Percentiles rank a stretch among this genome's conserved stretches.
Conservation (phyloP, 2,329 filamentous ascomycete species). For the Colletotrichum lentis region DNA sequence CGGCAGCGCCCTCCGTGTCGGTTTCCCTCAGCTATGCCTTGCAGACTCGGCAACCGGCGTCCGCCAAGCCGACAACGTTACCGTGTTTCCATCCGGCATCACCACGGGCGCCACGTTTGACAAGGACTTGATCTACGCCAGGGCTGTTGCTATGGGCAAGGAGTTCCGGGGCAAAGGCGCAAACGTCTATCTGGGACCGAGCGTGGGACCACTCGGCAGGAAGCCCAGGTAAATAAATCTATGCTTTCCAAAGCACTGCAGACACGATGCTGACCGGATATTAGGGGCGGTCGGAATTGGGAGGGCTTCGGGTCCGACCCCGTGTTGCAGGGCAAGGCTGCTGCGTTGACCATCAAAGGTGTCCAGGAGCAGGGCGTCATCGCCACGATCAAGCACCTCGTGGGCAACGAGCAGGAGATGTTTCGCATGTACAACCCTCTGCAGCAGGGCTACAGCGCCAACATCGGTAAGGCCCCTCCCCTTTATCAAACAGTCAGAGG, state of each 20-base stretch:
- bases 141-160: conserved; percentile 72
- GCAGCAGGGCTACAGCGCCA: conserved; percentile 68
- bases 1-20: conserved; percentile 73
- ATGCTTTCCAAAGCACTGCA: too few species aligned
- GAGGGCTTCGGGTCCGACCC: conserved; percentile 78
- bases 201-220: conserved; percentile 69
- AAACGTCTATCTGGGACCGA: conserved; percentile 75
- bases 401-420: conserved; percentile 68
- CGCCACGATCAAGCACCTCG: conserved; percentile 65
- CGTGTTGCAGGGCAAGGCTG: conserved; percentile 77
- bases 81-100: conserved; percentile 82
- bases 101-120: conserved; percentile 78
- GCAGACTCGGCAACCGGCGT: conserved; percentile 78
- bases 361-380: conserved; percentile 66
- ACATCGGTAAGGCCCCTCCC: conserved; percentile 67
- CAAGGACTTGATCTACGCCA: conserved; percentile 73
- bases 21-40: conserved; percentile 75
- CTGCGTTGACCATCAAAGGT: conserved; percentile 80
- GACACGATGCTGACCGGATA: background rate
- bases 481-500: background rate
- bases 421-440: conserved; percentile 67
- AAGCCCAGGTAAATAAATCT: background rate
- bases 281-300: conserved; percentile 75
- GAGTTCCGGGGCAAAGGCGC: conserved; percentile 78
- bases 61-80: conserved; percentile 76